phyloP scores from a whole-genome alignment of 768 basidiomycete species.

The Melanogaster broomeanus region DNA sequence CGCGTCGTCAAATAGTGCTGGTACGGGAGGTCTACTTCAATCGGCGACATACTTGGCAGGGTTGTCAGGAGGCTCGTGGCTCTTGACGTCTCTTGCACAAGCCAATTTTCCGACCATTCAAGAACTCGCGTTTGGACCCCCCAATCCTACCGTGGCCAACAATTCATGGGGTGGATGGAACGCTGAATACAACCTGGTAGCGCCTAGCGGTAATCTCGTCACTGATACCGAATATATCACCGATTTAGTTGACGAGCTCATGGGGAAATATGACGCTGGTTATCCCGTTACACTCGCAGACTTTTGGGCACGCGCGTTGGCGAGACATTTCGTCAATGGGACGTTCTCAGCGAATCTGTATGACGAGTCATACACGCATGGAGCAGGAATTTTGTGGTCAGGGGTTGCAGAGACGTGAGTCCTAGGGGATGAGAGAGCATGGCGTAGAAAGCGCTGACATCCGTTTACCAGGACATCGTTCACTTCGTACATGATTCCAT shows the following conservation, averaged over 20 bases:
- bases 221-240: slow-evolving; percentile 17
- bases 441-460: slow-evolving; percentile 1
- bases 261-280: slow-evolving; percentile 32
- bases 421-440: not conserved
- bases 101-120: slow-evolving; percentile 42
- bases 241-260: slow-evolving; percentile 25
- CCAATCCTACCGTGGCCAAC: slow-evolving; percentile 12
- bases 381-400: slow-evolving; percentile 38
- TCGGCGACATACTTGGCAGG: slow-evolving; percentile 53
- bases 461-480: slow-evolving; percentile 31
- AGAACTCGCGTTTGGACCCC: slow-evolving; percentile 38
- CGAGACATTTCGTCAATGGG: slow-evolving; percentile 42
- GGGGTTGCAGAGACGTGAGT: slow-evolving; percentile 35
- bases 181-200: slow-evolving; percentile 16
- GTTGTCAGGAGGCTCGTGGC: slow-evolving; percentile 46
- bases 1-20: slow-evolving; percentile 38
- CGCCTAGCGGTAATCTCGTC: slow-evolving; percentile 19
- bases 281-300: slow-evolving; percentile 33
- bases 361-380: slow-evolving; percentile 31
- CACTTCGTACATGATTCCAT: slow-evolving; percentile 34
- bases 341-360: slow-evolving; percentile 34
- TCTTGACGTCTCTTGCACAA: slow-evolving; percentile 41
- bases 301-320: slow-evolving; percentile 26
- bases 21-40: slow-evolving; percentile 54
- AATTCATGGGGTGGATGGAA: slow-evolving; percentile 38